These are phyloP conservation scores for Ceratobasidium sp. DNA, from an alignment of 1,284 basidiomycete genomes.

Conservation along the genomic window DNA sequence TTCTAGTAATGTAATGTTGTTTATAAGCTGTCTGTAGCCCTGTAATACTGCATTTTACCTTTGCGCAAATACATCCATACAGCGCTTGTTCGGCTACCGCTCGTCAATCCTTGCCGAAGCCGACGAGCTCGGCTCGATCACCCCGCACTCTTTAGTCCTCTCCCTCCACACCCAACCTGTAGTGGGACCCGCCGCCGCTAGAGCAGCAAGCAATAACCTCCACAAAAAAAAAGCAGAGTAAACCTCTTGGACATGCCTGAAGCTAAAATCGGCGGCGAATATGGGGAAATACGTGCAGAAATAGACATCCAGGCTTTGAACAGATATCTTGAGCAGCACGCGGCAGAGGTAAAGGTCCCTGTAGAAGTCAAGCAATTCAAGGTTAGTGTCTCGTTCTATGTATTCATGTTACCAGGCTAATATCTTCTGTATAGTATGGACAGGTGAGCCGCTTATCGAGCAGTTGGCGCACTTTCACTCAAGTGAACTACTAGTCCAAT, in stretches of 20 bases:
- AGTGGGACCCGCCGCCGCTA: background rate
- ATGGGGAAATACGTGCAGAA: conserved; percentile 53
- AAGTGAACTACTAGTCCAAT: conserved; percentile 69
- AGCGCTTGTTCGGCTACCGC: conserved; percentile 17
- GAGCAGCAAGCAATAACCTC: background rate
- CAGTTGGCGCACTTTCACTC: conserved; percentile 18
- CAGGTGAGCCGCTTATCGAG: conserved; percentile 62
- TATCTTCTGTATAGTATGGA: conserved; percentile 65
- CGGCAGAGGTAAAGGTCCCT: conserved; percentile 67
- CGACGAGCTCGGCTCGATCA: conserved; percentile 11
- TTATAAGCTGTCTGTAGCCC: too few relatives aligned
- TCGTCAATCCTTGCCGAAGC: background rate
- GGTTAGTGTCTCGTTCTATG: conserved; percentile 54
- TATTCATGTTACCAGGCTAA: conserved; percentile 44
- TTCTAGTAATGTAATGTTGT: too few relatives aligned
- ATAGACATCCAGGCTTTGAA: conserved; percentile 74
- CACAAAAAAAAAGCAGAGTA: conserved; percentile 13
- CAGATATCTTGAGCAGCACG: conserved; percentile 67
- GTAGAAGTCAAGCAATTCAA: conserved; percentile 91
- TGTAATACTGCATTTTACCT: background rate
- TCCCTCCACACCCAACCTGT: background rate
- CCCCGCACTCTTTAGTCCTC: background rate
- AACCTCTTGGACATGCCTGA: conserved; percentile 48
- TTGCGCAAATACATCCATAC: background rate
- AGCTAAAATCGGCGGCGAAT: conserved; percentile 70